These are phyloP conservation scores for Populus hybrid DNA, from an alignment of 441 rosid genomes.

Conservation along the genomic window DNA sequence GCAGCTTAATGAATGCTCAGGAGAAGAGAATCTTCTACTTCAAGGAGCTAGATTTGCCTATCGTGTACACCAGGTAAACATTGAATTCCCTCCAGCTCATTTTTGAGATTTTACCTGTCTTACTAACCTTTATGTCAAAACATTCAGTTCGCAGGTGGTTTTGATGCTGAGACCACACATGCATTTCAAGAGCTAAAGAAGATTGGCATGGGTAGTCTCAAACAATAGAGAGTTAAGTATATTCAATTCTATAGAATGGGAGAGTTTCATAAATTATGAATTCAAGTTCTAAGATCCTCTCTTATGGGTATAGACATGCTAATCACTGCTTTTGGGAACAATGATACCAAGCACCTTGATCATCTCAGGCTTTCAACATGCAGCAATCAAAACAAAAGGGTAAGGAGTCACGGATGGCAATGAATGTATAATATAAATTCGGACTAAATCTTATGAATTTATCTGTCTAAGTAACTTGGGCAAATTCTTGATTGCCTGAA, in stretches of 20 bases:
- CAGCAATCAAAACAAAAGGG: not conserved
- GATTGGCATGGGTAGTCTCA: constrained; percentile 22
- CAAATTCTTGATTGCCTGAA: no score
- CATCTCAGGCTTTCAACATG: not conserved
- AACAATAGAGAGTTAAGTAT: constrained; percentile 13
- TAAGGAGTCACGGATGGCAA: not conserved
- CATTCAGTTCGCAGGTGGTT: constrained; percentile 87
- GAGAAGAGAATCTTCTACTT: constrained; percentile 72
- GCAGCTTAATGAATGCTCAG: constrained; percentile 39
- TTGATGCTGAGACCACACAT: constrained; percentile 65
- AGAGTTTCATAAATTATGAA: not conserved
- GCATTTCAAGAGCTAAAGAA: constrained; percentile 83
- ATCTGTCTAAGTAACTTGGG: no score
- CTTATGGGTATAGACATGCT: not conserved
- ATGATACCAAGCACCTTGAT: not conserved
- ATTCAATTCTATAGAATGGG: not conserved
- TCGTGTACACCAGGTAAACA: constrained; percentile 85
- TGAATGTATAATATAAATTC: no score
- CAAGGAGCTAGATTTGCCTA: constrained; percentile 90
- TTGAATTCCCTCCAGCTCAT: not conserved
- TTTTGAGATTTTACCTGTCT: not conserved
- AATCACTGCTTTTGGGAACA: not conserved
- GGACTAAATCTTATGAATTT: no score
- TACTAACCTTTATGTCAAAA: not conserved
- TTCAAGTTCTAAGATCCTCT: not conserved